Conservation (phyloP, 495 filamentous ascomycete species). For the Sordaria brevicollis region DNA sequence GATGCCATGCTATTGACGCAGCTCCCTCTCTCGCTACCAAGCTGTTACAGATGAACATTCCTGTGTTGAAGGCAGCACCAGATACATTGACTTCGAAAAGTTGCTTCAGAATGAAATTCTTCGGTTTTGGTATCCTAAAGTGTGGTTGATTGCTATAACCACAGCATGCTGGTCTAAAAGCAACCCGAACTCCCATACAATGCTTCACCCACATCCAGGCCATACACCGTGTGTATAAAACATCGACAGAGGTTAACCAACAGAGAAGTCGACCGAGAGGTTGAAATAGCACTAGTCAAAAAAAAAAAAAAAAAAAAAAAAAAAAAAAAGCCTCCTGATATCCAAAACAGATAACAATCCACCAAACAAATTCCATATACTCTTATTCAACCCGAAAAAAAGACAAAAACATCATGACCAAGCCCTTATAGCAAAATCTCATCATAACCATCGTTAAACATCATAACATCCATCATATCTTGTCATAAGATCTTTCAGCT, state of each 20-base stretch:
- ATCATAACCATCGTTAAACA: not conserved
- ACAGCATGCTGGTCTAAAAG: not conserved
- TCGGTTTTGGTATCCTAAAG: not conserved
- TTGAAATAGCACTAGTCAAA: too few relatives aligned
- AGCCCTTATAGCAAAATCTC: not conserved
- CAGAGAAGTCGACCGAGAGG: not conserved
- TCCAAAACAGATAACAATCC: not conserved
- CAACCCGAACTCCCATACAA: not conserved
- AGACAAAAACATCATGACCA: not conserved
- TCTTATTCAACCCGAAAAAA: not conserved
- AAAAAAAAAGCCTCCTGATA: not conserved
- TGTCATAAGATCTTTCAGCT: not conserved
- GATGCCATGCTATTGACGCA: too few relatives aligned
- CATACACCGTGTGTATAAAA: not conserved
- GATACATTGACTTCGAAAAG: not conserved
- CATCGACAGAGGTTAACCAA: not conserved
- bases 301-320: too few relatives aligned
- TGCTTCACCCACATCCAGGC: not conserved
- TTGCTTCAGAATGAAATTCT: not conserved
- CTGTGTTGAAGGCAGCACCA: not conserved
- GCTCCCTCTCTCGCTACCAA: too few relatives aligned
- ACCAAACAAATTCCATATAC: not conserved
- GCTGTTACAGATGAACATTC: not conserved
- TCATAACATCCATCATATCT: not conserved
- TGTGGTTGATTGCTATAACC: not conserved